Base-by-base conservation (phyloP, 164 flowering plant species). In the Nymphaea colorata region DNA sequence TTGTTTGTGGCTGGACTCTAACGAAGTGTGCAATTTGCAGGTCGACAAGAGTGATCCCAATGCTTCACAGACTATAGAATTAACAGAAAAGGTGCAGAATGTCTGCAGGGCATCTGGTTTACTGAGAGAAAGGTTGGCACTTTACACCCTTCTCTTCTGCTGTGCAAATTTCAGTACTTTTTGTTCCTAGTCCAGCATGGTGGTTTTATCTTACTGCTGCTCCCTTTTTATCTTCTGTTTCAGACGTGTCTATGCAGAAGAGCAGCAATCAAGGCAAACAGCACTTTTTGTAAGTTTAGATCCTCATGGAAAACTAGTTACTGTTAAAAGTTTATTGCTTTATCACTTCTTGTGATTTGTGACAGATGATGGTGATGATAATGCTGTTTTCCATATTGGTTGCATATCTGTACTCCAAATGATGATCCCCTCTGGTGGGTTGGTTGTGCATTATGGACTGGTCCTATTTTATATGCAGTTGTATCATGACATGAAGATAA, bases 301-400 rank as follows among this genome's bases (percentile, higher is more conserved):
- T 47, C 36, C 2, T 47, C 55, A 47, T 12, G 7, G 7, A 12
- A 47, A 47, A 6, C 55, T 47, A 4, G 53, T 45, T 45, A 12
- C 12, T 4, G 55, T 47, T 47, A 25, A 12, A 47, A 47, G 11
- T 47, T 47, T 4, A 12, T 6, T 47, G 6, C 55, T 6, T 6
- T 47, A 6, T 47, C 55, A 47, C 12, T 41, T 70, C 16, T 3
- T 1, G 42, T 10, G 36, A 62, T 42, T 63, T 41, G 41, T 53
- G 81, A 75, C 84, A 82, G 87, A 69, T 81, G 47, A 67, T 78
- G 41, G 45, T 65, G 16, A n/a, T 84, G 41, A 64, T 82, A 62
- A 45, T 81, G 53, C 47, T 87, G 42, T 68, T 85, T 72, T 74
- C 86, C 43, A 73, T 85, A 51, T 36, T 84, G 43, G 59, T 78